These are phyloP conservation scores for Apiotrichum montevideense DNA, from an alignment of 1,284 basidiomycete species.

Conservation along the genomic window DNA sequence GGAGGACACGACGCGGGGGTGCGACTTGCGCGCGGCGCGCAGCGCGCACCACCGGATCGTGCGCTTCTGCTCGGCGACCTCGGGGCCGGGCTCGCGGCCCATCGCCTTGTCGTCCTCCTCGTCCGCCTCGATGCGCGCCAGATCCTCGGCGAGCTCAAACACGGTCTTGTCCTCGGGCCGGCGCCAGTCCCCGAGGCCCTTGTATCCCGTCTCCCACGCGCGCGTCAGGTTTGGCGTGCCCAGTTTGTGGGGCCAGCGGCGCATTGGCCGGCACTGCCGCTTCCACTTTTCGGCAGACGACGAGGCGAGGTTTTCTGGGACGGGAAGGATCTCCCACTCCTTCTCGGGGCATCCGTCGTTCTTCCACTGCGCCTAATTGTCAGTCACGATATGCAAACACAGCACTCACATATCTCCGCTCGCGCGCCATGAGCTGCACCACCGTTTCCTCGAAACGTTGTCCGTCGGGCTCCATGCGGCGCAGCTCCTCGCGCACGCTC, in stretches of 20 bases:
- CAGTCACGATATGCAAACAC: background rate
- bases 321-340: conserved; percentile 32
- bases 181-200: conserved; percentile 31
- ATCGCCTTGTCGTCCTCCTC: conserved; percentile 39
- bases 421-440: conserved; percentile 33
- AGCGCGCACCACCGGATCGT: conserved; percentile 36
- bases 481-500: conserved; percentile 31
- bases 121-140: conserved; percentile 27
- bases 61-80: conserved; percentile 26
- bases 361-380: conserved; percentile 41
- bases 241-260: conserved; percentile 27
- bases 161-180: conserved; percentile 8
- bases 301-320: conserved; percentile 16
- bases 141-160: conserved; percentile 26
- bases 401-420: conserved; percentile 34
- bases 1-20: conserved; percentile 25
- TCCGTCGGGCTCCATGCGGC: conserved; percentile 33
- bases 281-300: conserved; percentile 13
- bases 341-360: conserved; percentile 40
- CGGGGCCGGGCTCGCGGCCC: conserved; percentile 24
- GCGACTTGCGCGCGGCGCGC: conserved; percentile 26
- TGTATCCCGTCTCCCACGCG: conserved; percentile 31
- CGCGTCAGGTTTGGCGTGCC: conserved; percentile 33
- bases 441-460: conserved; percentile 32
- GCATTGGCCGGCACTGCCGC: conserved; percentile 21